Percentiles rank a stretch among this genome's conserved stretches.
Conservation (phyloP, 441 rosid species). For the Bruguiera hainesii region DNA sequence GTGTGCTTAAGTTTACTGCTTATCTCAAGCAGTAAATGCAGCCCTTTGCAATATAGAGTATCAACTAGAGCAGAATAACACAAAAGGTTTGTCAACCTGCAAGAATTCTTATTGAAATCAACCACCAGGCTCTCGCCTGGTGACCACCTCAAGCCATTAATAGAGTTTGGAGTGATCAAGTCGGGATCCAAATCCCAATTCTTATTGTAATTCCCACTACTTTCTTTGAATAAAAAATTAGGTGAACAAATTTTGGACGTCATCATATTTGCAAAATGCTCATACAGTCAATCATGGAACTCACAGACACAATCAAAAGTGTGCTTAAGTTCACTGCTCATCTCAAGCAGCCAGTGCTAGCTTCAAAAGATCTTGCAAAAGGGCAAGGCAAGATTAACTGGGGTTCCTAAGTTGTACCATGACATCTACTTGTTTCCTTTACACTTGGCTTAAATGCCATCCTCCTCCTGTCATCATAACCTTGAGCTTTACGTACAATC, state of each 20-base stretch:
- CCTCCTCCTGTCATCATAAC: neutral
- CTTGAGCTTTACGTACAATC: neutral
- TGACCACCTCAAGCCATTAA: too few species aligned
- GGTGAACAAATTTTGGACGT: neutral
- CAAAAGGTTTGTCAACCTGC: constrained; percentile 9
- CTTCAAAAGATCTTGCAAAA: neutral
- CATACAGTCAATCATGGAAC: neutral
- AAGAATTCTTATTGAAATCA: neutral
- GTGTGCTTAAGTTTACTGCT: neutral
- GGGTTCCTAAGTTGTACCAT: neutral
- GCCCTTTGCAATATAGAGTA: too few species aligned
- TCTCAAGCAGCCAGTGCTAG: neutral
- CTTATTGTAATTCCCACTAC: neutral
- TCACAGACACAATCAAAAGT: neutral
- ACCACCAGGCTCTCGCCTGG: too few species aligned
- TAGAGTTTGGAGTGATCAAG: too few species aligned
- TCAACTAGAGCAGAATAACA: too few species aligned
- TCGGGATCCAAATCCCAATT: too few species aligned
- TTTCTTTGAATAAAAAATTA: constrained; percentile 3
- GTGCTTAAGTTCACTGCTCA: neutral
- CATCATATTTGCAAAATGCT: neutral
- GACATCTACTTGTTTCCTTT: too few species aligned
- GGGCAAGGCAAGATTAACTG: neutral
- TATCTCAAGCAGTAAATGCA: neutral
- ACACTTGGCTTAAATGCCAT: neutral